Conservation (phyloP, 495 filamentous ascomycete species). For the Aspergillus nanangensis region DNA sequence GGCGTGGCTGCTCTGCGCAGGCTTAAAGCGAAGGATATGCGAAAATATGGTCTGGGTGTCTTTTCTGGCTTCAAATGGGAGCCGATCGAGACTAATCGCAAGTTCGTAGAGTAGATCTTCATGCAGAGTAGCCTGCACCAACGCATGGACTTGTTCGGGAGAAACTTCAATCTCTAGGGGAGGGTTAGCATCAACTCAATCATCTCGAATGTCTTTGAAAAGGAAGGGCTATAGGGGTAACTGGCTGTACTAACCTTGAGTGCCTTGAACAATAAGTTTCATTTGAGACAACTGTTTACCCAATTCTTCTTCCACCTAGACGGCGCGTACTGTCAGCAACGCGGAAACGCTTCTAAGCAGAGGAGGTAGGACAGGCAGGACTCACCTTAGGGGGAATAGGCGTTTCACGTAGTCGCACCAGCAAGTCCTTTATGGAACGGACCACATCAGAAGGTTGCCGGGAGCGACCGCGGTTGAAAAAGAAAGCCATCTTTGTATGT, state of each 20-base stretch:
- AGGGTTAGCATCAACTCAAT: no score
- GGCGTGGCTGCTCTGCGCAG: conserved; percentile 46
- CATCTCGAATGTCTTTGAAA: no score
- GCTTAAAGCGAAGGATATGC: conserved; percentile 78
- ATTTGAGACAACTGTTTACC: conserved; percentile 74
- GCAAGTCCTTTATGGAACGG: conserved; percentile 52
- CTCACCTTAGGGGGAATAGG: conserved; percentile 40
- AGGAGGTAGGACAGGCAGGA: conserved; percentile 27
- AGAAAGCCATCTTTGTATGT: conserved; percentile 70
- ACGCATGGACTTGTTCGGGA: conserved; percentile 77
- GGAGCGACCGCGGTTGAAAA: conserved; percentile 68
- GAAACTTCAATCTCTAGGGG: conserved; percentile 72
- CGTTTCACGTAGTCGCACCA: conserved; percentile 43
- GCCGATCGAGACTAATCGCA: conserved; percentile 68
- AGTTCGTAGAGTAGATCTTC: conserved; percentile 85
- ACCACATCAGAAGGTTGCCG: conserved; percentile 54
- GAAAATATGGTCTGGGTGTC: conserved; percentile 88
- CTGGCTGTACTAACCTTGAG: conserved; percentile 67
- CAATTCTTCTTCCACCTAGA: conserved; percentile 67
- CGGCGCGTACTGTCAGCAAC: conserved; percentile 17
- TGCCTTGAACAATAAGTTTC: conserved; percentile 80
- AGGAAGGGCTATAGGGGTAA: no score
- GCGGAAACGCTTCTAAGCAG: conserved; percentile 11
- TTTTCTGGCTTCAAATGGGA: conserved; percentile 92
- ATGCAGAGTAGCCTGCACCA: conserved; percentile 75